Evolutionary conservation across 2,329 filamentous ascomycete genomes (phyloP).

Genomic region (Bipolaris bicolor): DNA sequence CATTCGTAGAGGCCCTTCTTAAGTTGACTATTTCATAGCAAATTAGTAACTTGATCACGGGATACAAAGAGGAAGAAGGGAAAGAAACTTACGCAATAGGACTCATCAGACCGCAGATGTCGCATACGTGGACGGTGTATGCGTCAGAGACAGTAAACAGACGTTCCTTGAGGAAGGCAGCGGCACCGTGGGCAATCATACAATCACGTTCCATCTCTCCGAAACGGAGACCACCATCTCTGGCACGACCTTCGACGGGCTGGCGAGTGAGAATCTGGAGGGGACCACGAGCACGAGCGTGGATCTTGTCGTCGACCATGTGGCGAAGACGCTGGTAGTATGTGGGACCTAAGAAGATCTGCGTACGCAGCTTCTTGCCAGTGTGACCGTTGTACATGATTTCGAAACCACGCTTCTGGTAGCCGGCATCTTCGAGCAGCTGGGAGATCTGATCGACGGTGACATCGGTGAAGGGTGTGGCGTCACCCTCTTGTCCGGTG

Average conservation of each 20-base stretch:
- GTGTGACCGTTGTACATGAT: slow-evolving; percentile 99
- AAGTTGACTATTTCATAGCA: slow-evolving; percentile 68
- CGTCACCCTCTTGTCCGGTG: slow-evolving; percentile 93
- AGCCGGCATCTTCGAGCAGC: slow-evolving; percentile 85
- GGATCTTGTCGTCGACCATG: slow-evolving; percentile 99
- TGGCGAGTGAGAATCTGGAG: slow-evolving; percentile 97
- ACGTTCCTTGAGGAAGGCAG: slow-evolving; percentile 95
- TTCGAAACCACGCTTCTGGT: slow-evolving; percentile 96
- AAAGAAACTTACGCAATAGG: slow-evolving; percentile 90
- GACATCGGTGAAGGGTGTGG: slow-evolving; percentile 96
- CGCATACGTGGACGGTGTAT: slow-evolving; percentile 97
- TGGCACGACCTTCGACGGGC: slow-evolving; percentile 95
- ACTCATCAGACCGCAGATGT: slow-evolving; percentile 98
- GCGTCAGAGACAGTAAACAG: slow-evolving; percentile 97
- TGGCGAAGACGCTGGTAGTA: slow-evolving; percentile 99
- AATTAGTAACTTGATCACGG: slow-evolving; percentile 24
- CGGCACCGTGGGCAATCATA: slow-evolving; percentile 99
- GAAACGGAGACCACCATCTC: slow-evolving; percentile 97
- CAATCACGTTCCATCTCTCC: slow-evolving; percentile 99
- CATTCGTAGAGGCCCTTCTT: slow-evolving; percentile 97
- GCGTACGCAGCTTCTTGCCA: slow-evolving; percentile 87
- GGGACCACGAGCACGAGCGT: slow-evolving; percentile 95
- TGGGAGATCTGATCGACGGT: slow-evolving; percentile 93
- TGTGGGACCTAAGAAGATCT: slow-evolving; percentile 96
- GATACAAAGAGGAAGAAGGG: not conserved